A percentile compares a stretch with the other conserved stretches of the same genome.
phyloP scores from a whole-genome alignment of 176 grass and related monocot species.

The Saccharum spontaneum region DNA sequence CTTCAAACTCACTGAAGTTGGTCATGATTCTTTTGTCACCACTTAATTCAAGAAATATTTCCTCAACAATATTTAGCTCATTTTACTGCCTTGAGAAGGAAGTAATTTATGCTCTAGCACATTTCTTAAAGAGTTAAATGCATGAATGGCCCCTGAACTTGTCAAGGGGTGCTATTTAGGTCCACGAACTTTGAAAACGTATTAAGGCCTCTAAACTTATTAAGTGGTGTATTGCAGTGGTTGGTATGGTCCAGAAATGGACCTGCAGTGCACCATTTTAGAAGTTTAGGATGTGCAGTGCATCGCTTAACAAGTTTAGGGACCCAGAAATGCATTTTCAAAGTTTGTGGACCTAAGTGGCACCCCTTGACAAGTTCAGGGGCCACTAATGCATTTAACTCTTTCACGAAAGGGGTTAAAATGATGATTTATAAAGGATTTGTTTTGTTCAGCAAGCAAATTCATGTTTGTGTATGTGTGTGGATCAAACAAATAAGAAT shows the following conservation, averaged over 20 bases:
- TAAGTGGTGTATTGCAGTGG: not conserved
- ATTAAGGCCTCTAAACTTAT: not conserved
- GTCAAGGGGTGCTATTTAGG: not conserved
- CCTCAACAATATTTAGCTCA: not conserved
- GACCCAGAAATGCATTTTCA: not conserved
- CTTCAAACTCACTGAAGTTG: constrained; percentile 8
- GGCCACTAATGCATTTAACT: not conserved
- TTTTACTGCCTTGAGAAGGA: constrained; percentile 13
- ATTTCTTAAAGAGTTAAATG: not conserved
- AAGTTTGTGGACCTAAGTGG: not conserved
- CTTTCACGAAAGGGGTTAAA: not conserved
- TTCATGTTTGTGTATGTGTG: not conserved
- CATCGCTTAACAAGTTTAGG: not conserved
- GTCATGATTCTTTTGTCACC: not conserved
- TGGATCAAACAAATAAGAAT: not conserved
- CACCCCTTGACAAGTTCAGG: not conserved
- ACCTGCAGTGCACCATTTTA: not conserved
- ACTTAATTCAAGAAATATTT: not conserved
- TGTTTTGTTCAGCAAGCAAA: not conserved
- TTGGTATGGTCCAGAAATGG: not conserved
- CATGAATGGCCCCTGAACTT: not conserved
- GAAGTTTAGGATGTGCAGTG: not conserved
- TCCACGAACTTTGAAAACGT: not conserved
- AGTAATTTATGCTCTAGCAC: not conserved
- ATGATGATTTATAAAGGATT: not conserved